Conservation (phyloP, 2,329 filamentous ascomycete genomes). For the Huntiella moniliformis region DNA sequence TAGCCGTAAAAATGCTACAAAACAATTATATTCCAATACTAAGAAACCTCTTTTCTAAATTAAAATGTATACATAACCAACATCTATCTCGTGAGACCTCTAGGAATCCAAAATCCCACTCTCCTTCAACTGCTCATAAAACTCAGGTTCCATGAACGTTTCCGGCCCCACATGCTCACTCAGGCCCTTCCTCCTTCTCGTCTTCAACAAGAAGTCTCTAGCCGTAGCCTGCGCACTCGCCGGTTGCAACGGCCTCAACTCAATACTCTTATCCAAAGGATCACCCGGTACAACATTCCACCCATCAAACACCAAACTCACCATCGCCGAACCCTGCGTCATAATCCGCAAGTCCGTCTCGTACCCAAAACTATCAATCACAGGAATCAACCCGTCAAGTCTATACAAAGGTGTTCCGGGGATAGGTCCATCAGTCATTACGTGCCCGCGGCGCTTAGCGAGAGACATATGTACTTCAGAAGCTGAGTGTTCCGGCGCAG, state of each 20-base stretch:
- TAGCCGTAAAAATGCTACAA: too few relatives aligned
- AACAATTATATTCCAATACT: too few relatives aligned
- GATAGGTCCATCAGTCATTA: slow-evolving; percentile 82
- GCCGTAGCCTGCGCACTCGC: slow-evolving; percentile 78
- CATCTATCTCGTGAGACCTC: too few relatives aligned
- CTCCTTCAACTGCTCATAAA: slow-evolving; percentile 74
- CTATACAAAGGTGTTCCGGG: slow-evolving; percentile 87
- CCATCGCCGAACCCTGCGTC: slow-evolving; percentile 78
- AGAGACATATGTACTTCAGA: slow-evolving; percentile 83
- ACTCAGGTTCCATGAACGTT: slow-evolving; percentile 89
- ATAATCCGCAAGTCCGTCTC: slow-evolving; percentile 94
- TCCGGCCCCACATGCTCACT: slow-evolving; percentile 91
- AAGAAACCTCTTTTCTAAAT: too few relatives aligned
- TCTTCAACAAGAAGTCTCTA: slow-evolving; percentile 93
- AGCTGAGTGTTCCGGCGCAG: slow-evolving; percentile 75
- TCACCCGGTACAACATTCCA: slow-evolving; percentile 95
- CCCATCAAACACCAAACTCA: slow-evolving; percentile 83
- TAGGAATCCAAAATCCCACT: slow-evolving; percentile 59
- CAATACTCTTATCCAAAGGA: slow-evolving; percentile 72
- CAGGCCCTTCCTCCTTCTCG: slow-evolving; percentile 74
- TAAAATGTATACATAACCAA: too few relatives aligned
- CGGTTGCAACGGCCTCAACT: slow-evolving; percentile 68
- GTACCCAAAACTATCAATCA: slow-evolving; percentile 95
- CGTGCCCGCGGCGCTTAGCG: slow-evolving; percentile 72
- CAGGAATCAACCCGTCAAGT: slow-evolving; percentile 76